Evolutionary conservation across 306 rosid species (phyloP).

Genomic region (Dalbergia cultrata): DNA sequence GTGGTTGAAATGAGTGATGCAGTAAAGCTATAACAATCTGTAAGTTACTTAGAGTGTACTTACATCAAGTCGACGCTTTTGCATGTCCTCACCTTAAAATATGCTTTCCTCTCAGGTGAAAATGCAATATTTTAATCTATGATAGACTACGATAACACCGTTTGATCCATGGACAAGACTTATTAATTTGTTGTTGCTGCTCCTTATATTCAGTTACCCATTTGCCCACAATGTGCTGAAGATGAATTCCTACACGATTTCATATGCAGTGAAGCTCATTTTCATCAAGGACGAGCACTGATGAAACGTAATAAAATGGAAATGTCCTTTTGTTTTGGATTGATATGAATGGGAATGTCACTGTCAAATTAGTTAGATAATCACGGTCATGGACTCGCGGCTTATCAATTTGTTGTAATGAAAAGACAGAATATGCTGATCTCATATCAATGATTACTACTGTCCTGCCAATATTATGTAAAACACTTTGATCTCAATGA

Average conservation of each 20-base stretch:
- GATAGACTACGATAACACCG: no score
- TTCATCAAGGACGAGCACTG: background rate
- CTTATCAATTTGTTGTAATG: conserved; percentile 4
- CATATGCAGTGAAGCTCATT: background rate
- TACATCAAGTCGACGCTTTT: background rate
- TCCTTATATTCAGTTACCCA: no score
- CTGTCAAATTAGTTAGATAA: conserved; percentile 38
- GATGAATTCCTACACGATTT: background rate
- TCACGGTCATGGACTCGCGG: conserved; percentile 32
- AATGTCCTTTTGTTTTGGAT: background rate
- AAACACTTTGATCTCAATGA: conserved; percentile 19
- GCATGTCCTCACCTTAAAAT: background rate
- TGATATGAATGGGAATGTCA: background rate
- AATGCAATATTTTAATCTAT: background rate
- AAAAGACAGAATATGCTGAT: conserved; percentile 16
- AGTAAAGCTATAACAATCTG: background rate
- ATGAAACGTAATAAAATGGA: background rate
- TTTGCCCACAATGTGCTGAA: background rate
- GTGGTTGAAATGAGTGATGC: background rate
- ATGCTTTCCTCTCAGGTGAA: background rate
- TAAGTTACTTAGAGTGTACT: background rate
- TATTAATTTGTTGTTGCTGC: no score
- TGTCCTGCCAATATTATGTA: conserved; percentile 2
- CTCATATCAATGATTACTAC: background rate
- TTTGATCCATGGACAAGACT: no score